phyloP scores from a whole-genome alignment of 2,329 filamentous ascomycete genomes.

The Talaromyces albobiverticillius region DNA sequence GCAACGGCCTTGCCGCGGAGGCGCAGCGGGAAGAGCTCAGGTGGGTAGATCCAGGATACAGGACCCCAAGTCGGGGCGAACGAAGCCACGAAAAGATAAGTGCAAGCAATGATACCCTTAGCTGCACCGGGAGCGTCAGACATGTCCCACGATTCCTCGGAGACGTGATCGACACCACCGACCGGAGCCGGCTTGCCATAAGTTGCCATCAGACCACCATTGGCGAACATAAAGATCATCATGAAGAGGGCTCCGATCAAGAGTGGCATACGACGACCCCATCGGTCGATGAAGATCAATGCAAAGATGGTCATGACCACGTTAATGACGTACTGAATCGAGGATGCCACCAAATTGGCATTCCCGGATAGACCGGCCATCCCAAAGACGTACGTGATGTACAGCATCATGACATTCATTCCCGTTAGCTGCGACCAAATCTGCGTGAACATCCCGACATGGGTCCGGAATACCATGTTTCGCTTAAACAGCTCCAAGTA shows the following conservation, averaged over 20 bases:
- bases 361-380: conserved; percentile 60
- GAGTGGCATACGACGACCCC: conserved; percentile 57
- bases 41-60: conserved; percentile 40
- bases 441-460: conserved; percentile 58
- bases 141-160: conserved; percentile 18
- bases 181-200: conserved; percentile 25
- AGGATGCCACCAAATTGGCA: conserved; percentile 57
- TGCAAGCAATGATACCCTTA: conserved; percentile 63
- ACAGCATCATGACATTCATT: conserved; percentile 58
- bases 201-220: conserved; percentile 28
- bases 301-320: conserved; percentile 59
- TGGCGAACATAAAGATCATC: conserved; percentile 35
- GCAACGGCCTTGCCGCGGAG: conserved; percentile 37
- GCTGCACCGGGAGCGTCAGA: conserved; percentile 22
- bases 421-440: conserved; percentile 60
- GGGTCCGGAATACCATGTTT: conserved; percentile 55
- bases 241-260: conserved; percentile 59
- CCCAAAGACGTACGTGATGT: conserved; percentile 36
- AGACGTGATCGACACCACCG: conserved; percentile 19
- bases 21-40: conserved; percentile 41
- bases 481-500: conserved; percentile 50
- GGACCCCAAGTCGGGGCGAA: conserved; percentile 61
- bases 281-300: conserved; percentile 58
- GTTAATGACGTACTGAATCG: conserved; percentile 65
- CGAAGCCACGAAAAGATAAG: conserved; percentile 65